Conservation (phyloP, 2,329 filamentous ascomycete species). For the Pseudocercospora fijiensis region DNA sequence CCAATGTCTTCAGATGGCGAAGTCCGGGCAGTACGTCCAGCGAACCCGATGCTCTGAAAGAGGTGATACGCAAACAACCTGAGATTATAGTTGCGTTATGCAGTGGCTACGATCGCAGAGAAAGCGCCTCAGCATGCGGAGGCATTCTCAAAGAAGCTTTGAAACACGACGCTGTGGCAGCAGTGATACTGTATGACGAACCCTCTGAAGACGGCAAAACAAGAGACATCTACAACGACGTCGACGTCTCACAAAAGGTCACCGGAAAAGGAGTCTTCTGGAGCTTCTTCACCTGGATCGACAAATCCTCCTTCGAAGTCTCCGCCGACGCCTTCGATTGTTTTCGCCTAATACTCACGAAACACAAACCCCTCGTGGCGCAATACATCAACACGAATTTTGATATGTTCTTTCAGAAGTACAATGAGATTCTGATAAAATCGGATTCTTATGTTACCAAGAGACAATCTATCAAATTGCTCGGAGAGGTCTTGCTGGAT, state of each 20-base stretch:
- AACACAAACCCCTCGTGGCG: slow-evolving; percentile 87
- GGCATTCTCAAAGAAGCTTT: slow-evolving; percentile 84
- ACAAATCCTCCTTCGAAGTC: slow-evolving; percentile 93
- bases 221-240: slow-evolving; percentile 60
- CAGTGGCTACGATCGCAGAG: slow-evolving; percentile 82
- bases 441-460: slow-evolving; percentile 98
- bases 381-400: slow-evolving; percentile 88
- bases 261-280: slow-evolving; percentile 87
- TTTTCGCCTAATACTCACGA: slow-evolving; percentile 90
- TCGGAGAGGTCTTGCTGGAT: slow-evolving; percentile 91
- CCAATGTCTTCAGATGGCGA: slow-evolving; percentile 88
- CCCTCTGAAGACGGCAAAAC: slow-evolving; percentile 69
- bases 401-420: slow-evolving; percentile 85
- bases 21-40: slow-evolving; percentile 65
- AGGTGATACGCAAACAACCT: slow-evolving; percentile 81
- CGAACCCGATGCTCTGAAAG: slow-evolving; percentile 82
- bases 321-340: slow-evolving; percentile 97
- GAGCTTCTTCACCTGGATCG: slow-evolving; percentile 96
- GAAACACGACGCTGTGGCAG: slow-evolving; percentile 87
- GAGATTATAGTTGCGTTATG: slow-evolving; percentile 87
- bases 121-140: slow-evolving; percentile 88
- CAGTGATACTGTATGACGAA: slow-evolving; percentile 90
- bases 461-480: slow-evolving; percentile 92
- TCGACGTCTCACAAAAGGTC: slow-evolving; percentile 73
- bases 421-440: slow-evolving; percentile 83